A percentile compares a stretch with the other conserved stretches of the same genome.
Evolutionary conservation across 179 eudicot genomes (phyloP).

Genomic region (Silene noctiflora): DNA sequence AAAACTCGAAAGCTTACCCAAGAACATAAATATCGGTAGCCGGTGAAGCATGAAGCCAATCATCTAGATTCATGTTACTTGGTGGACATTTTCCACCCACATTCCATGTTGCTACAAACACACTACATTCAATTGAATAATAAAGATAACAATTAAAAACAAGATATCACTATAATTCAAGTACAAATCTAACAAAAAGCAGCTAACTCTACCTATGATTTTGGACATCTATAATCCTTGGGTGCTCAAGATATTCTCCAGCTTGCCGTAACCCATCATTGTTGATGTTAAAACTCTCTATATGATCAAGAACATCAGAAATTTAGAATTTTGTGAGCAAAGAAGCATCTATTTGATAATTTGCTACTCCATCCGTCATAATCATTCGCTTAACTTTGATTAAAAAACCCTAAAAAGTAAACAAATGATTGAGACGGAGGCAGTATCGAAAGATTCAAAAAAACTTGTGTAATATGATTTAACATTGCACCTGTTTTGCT

Average conservation of each 20-base stretch:
- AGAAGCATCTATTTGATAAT: neutral
- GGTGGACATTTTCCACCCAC: conserved; percentile 92
- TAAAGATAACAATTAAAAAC: neutral
- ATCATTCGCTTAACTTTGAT: neutral
- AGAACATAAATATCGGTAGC: conserved; percentile 96
- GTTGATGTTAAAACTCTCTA: conserved; percentile 56
- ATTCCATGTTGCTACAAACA: conserved; percentile 82
- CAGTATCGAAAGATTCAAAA: too few species aligned
- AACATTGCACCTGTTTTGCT: conserved; percentile 68
- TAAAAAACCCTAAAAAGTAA: neutral
- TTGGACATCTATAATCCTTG: conserved; percentile 81
- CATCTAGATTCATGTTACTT: conserved; percentile 70
- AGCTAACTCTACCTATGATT: conserved; percentile 60
- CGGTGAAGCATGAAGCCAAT: conserved; percentile 87
- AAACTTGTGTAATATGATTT: neutral
- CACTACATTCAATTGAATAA: conserved; percentile 8
- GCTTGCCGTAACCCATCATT: conserved; percentile 40
- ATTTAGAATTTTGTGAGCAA: neutral
- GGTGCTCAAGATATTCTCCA: conserved; percentile 77
- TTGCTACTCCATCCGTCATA: too few species aligned
- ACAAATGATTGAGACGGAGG: neutral
- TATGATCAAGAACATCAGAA: conserved; percentile 15
- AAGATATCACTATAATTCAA: neutral
- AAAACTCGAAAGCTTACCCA: conserved; percentile 52
- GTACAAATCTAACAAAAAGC: conserved; percentile 1